Conservation (phyloP, 129 eudicot genomes). For the Mikania micrantha region DNA sequence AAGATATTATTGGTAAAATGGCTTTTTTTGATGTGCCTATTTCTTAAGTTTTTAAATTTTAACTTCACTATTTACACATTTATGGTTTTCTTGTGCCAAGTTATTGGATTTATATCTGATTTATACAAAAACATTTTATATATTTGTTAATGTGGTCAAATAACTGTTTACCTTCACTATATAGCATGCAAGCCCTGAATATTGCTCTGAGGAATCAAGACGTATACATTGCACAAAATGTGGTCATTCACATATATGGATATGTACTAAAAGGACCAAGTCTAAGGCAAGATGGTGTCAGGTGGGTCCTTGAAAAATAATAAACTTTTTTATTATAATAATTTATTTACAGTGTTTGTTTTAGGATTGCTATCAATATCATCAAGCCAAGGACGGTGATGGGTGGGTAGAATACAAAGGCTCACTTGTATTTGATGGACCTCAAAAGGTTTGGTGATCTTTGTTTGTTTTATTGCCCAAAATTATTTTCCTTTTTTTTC, state of each 20-base stretch:
- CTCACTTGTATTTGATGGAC: slow-evolving; percentile 65
- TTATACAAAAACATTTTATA: not conserved
- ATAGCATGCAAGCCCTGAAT: slow-evolving; percentile 47
- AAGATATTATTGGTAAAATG: not conserved
- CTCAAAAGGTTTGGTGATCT: slow-evolving; percentile 65
- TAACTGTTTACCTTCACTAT: not conserved
- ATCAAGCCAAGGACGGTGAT: slow-evolving; percentile 97
- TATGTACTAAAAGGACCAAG: slow-evolving; percentile 84
- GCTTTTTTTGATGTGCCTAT: not conserved
- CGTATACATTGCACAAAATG: slow-evolving; percentile 98
- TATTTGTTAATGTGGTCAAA: not conserved
- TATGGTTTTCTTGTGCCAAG: not conserved
- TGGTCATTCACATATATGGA: slow-evolving; percentile 91
- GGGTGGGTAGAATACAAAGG: slow-evolving; percentile 99
- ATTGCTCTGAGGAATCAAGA: slow-evolving; percentile 81
- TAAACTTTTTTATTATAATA: not conserved
- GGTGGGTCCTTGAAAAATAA: slow-evolving; percentile 33
- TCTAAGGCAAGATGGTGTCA: slow-evolving; percentile 99
- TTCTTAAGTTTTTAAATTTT: not conserved
- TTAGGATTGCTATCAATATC: slow-evolving; percentile 96
- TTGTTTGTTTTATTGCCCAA: not conserved
- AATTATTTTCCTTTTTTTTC: not conserved
- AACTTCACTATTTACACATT: not conserved
- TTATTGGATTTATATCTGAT: not conserved
- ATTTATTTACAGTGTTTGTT: slow-evolving; percentile 7